Evolutionary conservation across 139 green algal genomes (phyloP), one percentile per base, ranked within the genome.

Genomic region (Gonium pectorale): DNA sequence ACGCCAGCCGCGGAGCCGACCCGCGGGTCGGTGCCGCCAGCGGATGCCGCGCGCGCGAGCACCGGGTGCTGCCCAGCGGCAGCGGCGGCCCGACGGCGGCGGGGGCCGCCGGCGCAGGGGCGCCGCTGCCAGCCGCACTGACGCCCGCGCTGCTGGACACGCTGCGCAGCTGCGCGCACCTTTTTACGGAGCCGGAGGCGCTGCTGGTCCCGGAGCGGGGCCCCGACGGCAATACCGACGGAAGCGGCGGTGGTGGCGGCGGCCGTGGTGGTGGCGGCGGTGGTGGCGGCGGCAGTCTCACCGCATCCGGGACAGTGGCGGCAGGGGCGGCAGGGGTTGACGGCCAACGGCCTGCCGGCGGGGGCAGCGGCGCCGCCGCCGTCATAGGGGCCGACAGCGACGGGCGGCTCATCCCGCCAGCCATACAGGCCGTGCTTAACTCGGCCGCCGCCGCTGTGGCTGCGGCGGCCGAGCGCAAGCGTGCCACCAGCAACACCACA

Each of bases 41-140:
- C 33, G 86, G 86, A 3, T 90, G 86, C 66, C 81, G 86, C 40
- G 37, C 49, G 27, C 35, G 70, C 0, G 86, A 90, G 29, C 86
- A 90, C 80, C 71, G 80, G 54, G 38, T 90, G 62, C 33, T 81
- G 27, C 56, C 74, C 27, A 81, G 74, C 40, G 74, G 74, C 40
- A 46, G 69, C 69, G 44, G 37, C 46, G 46, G 46, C 46, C n/a
- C n/a, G 46, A 15, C 46, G 46, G 46, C 46, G 46, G 46, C 15
- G 46, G 46, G 63, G 26, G n/a, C n/a, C n/a, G n/a, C n/a, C n/a
- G n/a, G 11, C 15, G 11, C 74, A 0, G 74, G 56, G 2, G 56
- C 74, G 38, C 56, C 74, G 33, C 74, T 70, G 74, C 74, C 74
- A 13, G 3, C 74, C 2, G 74, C 56, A 2, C 56, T 83, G 1